phyloP scores from a whole-genome alignment of 805 yeast genomes.

The Huiozyma naganishii region DNA sequence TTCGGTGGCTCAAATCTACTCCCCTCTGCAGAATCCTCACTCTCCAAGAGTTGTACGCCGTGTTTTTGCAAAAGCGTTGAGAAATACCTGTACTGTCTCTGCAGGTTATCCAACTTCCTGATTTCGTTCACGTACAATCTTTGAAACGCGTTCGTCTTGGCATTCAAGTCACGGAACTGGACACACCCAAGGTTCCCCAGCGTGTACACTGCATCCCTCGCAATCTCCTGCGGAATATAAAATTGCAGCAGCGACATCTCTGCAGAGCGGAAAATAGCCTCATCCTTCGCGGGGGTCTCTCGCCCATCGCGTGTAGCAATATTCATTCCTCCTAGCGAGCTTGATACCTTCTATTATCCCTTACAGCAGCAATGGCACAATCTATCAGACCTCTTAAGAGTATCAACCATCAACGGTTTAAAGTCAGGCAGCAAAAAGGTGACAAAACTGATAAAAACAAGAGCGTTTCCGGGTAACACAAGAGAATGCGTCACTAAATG shows the following conservation, averaged over 20 bases:
- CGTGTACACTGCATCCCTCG: constrained; percentile 76
- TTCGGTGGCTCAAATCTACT: constrained; percentile 26
- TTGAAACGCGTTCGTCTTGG: constrained; percentile 74
- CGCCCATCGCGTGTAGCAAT: background rate
- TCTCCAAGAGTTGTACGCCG: constrained; percentile 29
- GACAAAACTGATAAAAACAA: no score
- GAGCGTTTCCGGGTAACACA: no score
- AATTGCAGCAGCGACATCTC: constrained; percentile 91
- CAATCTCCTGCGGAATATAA: constrained; percentile 81
- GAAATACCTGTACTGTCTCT: constrained; percentile 64
- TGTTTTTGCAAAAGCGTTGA: constrained; percentile 41
- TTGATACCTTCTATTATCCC: no score
- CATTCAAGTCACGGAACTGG: constrained; percentile 83
- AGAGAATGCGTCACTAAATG: no score
- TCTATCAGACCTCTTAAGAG: no score
- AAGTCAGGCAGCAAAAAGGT: no score
- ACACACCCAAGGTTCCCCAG: constrained; percentile 79
- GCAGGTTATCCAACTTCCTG: constrained; percentile 72
- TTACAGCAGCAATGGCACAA: no score
- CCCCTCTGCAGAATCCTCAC: constrained; percentile 25
- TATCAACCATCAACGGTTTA: no score
- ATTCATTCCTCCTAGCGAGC: background rate
- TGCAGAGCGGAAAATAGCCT: constrained; percentile 64
- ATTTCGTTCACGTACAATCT: constrained; percentile 84
- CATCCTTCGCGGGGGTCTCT: constrained; percentile 12